Percentiles rank a stretch among this genome's conserved stretches.
These are phyloP conservation scores for Carallia pectinifolia DNA, from an alignment of 345 rosid species.

Conservation along the genomic window DNA sequence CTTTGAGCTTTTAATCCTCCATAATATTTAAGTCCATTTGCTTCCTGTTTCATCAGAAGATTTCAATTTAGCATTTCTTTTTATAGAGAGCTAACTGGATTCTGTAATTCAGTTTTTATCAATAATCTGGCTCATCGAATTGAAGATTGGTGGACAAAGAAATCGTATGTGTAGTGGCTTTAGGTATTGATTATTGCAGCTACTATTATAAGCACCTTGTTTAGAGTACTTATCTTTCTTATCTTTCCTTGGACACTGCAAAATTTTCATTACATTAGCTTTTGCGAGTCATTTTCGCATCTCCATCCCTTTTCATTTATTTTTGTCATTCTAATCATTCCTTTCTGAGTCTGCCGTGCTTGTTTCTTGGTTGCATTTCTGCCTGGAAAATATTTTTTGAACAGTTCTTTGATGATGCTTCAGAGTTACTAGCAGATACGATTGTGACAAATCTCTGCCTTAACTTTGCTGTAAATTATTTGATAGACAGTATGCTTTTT, in stretches of 20 bases:
- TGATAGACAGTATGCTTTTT: too few species aligned
- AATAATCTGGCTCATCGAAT: conserved; percentile 21
- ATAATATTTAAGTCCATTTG: too few species aligned
- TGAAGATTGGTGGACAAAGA: conserved; percentile 76
- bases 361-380: neutral
- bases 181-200: too few species aligned
- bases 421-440: neutral
- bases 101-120: conserved; percentile 14
- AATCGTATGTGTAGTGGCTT: conserved; percentile 52
- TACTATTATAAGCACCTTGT: too few species aligned
- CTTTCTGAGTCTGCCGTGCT: neutral
- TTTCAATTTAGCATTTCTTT: too few species aligned
- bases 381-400: neutral
- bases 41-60: too few species aligned
- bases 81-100: conserved; percentile 25
- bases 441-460: neutral
- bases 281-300: too few species aligned
- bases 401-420: neutral
- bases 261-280: too few species aligned
- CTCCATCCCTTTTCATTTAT: too few species aligned
- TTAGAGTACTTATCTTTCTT: neutral
- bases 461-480: neutral
- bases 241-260: neutral
- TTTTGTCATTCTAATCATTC: too few species aligned
- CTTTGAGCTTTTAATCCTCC: conserved; percentile 6